phyloP scores from a whole-genome alignment of 306 rosid species.

The Alnus rubra region DNA sequence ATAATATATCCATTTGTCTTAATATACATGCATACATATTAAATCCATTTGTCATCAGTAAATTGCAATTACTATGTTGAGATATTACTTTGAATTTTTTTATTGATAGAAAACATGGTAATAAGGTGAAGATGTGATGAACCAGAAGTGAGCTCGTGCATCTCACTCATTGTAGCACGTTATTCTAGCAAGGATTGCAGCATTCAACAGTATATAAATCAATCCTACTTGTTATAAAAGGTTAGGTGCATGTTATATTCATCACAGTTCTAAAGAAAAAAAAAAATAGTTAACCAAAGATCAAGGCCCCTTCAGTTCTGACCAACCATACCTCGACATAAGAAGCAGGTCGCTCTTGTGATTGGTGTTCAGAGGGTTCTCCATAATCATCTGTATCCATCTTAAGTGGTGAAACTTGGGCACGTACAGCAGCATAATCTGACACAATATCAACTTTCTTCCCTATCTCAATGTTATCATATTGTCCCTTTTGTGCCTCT shows the following conservation, averaged over 20 bases:
- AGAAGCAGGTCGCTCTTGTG: constrained; percentile 40
- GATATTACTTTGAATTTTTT: not conserved
- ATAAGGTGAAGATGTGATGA: not conserved
- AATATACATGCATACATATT: not conserved
- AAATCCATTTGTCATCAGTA: not conserved
- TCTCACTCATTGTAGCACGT: not conserved
- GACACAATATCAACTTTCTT: constrained; percentile 47
- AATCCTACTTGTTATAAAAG: not conserved
- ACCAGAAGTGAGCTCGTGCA: not conserved
- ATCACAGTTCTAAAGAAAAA: not conserved
- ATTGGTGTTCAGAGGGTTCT: constrained; percentile 43
- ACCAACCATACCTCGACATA: constrained; percentile 53
- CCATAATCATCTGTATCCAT: constrained; percentile 38
- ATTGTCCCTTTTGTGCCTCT: constrained; percentile 25
- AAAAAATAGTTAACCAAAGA: constrained; percentile 11
- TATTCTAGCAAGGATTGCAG: constrained; percentile 10
- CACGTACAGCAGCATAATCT: constrained; percentile 45
- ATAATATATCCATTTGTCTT: not conserved
- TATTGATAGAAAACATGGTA: not conserved
- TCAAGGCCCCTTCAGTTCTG: constrained; percentile 15
- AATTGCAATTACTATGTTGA: not conserved
- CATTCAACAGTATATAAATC: not conserved
- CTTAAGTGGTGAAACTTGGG: constrained; percentile 48
- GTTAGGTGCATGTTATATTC: not conserved
- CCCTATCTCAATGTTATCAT: constrained; percentile 27